Evolutionary conservation across 2,329 filamentous ascomycete genomes (phyloP).

Genomic region (Nemania sp.): DNA sequence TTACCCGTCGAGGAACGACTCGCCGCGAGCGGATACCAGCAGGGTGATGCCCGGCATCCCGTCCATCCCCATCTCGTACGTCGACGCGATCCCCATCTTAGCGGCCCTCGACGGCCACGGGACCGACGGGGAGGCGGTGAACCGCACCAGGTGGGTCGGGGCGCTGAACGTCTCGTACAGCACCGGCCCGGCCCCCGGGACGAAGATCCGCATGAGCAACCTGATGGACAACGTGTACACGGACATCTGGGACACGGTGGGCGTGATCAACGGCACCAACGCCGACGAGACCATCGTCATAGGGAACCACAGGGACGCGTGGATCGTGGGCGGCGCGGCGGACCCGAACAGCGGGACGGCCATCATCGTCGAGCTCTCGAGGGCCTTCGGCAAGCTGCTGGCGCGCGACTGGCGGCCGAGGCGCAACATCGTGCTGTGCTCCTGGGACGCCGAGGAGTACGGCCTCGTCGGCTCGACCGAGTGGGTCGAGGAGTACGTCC

Average conservation of each 20-base stretch:
- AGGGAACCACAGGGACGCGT: constrained; percentile 82
- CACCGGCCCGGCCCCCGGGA: constrained; percentile 53
- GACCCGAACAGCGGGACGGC: constrained; percentile 84
- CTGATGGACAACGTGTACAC: constrained; percentile 71
- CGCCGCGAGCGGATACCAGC: constrained; percentile 65
- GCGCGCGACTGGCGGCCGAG: constrained; percentile 79
- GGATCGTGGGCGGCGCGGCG: constrained; percentile 82
- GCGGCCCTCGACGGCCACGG: constrained; percentile 78
- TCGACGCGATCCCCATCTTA: constrained; percentile 76
- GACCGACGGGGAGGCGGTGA: constrained; percentile 68
- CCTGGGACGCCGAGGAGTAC: constrained; percentile 77
- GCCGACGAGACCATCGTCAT: constrained; percentile 76
- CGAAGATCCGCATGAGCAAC: constrained; percentile 69
- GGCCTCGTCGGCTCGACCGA: constrained; percentile 80
- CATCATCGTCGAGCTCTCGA: constrained; percentile 74
- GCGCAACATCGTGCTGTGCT: constrained; percentile 76
- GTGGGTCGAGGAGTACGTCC: constrained; percentile 82
- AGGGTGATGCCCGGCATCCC: constrained; percentile 74
- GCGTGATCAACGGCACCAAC: constrained; percentile 77
- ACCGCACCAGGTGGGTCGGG: constrained; percentile 61
- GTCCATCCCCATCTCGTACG: constrained; percentile 79
- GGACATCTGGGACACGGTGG: constrained; percentile 79
- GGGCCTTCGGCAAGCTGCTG: constrained; percentile 71
- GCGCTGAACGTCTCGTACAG: constrained; percentile 51
- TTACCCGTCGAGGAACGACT: constrained; percentile 76